Evolutionary conservation across 768 basidiomycete species (phyloP), one percentile per base, ranked within the genome.

Genomic region (Heimioporus sp.): DNA sequence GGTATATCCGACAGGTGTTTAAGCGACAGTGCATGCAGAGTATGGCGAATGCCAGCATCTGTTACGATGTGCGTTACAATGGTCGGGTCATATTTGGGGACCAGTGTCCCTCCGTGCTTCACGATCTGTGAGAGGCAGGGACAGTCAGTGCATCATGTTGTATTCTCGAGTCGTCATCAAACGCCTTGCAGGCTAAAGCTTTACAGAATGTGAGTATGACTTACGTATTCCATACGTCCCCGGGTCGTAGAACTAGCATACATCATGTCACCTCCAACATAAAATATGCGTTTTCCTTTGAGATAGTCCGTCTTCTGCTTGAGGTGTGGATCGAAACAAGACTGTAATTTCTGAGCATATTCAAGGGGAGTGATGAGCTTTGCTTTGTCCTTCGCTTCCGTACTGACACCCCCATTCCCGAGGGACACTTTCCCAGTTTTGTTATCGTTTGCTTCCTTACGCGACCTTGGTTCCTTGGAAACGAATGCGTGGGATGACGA

Each of bases 41-140:
- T 67, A 6, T 54, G 49, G 24, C 56, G 61, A 52, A 60, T 43
- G 17, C 53, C 55, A 2, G 61, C 58, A 46, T 81, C 82, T 8
- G 82, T 81, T 31, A 91, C 74, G 47, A 92, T 83, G 59, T 90
- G 86, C 4, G 89, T 89, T 28, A 86, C 79, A 9, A 65, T 54
- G 5, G 60, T 54, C 3, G 80, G 70, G 55, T 90, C 82, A 59
- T 80, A 91, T 34, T 59, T 70, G 3, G 86, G 76, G 36, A 80
- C 67, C 21, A 91, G 70, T 19, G 75, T 80, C 40, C 80, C 90
- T 11, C 90, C 90, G 55, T 80, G 70, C 53, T 72, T 73, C 39
- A 83, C 72, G 37, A 92, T 80, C 89, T 91, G 55, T 28, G 10
- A 6, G 34, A 43, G 30, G 10, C 11, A 35, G 24, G 24, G 24